Evolutionary conservation across 768 basidiomycete genomes (phyloP).

Genomic region (Leccinellum albellum): DNA sequence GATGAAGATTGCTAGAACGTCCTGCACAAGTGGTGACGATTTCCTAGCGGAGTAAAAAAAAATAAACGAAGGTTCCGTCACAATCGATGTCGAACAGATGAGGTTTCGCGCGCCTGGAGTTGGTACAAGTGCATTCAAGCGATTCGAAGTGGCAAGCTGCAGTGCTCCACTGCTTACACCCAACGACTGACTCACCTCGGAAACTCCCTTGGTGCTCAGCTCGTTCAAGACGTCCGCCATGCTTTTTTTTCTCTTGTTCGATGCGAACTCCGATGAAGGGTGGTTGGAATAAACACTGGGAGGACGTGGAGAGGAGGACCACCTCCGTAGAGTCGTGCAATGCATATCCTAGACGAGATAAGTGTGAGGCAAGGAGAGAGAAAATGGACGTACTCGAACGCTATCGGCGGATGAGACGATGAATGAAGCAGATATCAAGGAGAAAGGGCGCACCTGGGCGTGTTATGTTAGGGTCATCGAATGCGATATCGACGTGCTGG

Average conservation of each 20-base stretch:
- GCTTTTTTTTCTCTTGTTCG: slow-evolving; percentile 5
- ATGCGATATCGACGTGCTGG: slow-evolving; percentile 64
- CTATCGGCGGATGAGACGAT: slow-evolving; percentile 35
- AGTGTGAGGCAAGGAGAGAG: slow-evolving; percentile 1
- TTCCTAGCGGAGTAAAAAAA: slow-evolving; percentile 37
- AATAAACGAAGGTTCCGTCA: neutral
- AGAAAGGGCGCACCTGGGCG: slow-evolving; percentile 60
- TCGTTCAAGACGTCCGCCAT: slow-evolving; percentile 17
- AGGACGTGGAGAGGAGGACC: slow-evolving; percentile 73
- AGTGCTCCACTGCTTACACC: neutral
- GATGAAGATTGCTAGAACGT: slow-evolving; percentile 51
- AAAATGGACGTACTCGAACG: slow-evolving; percentile 73
- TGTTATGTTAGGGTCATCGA: slow-evolving; percentile 87
- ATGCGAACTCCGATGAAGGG: slow-evolving; percentile 47
- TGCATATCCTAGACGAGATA: slow-evolving; percentile 59
- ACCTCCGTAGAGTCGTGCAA: slow-evolving; percentile 83
- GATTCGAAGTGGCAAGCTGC: neutral
- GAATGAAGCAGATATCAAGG: neutral
- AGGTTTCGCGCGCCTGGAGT: neutral
- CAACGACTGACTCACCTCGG: slow-evolving; percentile 22
- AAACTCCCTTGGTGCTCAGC: slow-evolving; percentile 19
- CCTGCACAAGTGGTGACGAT: slow-evolving; percentile 51
- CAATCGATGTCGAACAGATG: neutral
- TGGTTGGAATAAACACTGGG: slow-evolving; percentile 59
- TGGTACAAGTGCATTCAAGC: neutral